Percentiles rank a stretch among this genome's conserved stretches.
phyloP scores from a whole-genome alignment of 371 early-diverging fungal genomes.

The Capniomyces stellatus region DNA sequence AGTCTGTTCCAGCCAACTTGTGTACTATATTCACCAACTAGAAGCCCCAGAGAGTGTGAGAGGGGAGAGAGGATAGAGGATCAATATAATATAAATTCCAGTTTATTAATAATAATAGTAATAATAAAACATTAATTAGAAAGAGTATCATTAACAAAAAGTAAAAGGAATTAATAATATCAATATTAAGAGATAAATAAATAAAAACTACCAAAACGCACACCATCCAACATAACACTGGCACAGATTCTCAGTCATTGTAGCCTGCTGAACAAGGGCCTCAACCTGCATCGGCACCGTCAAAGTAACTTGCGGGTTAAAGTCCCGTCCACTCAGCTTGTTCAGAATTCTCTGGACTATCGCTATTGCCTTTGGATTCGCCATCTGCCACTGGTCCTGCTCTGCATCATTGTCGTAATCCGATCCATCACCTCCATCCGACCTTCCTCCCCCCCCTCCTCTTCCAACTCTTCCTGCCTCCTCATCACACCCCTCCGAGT shows the following conservation, averaged over 20 bases:
- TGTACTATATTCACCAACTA: no score
- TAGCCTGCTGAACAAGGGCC: slow-evolving; percentile 85
- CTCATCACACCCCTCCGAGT: background rate
- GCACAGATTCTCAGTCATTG: slow-evolving; percentile 81
- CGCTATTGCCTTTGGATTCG: slow-evolving; percentile 37
- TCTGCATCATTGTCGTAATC: slow-evolving; percentile 4
- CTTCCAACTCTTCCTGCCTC: slow-evolving; percentile 2
- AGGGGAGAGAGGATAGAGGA: no score
- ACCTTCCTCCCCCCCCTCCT: no score
- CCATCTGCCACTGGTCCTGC: slow-evolving; percentile 24
- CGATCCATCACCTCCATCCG: no score
- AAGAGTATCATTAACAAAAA: no score
- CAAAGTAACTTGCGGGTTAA: slow-evolving; percentile 61
- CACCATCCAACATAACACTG: slow-evolving; percentile 97
- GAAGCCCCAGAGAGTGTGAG: no score
- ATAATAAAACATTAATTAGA: no score
- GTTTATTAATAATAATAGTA: no score
- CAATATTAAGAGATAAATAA: no score
- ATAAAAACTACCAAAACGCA: slow-evolving; percentile 42
- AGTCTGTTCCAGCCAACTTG: no score
- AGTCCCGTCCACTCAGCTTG: slow-evolving; percentile 83
- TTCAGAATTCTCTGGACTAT: slow-evolving; percentile 49
- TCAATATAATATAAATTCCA: no score
- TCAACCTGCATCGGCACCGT: slow-evolving; percentile 81
- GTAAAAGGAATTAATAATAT: no score